These are phyloP conservation scores for Quercus berberidifolia DNA, from an alignment of 306 rosid species.

Conservation along the genomic window DNA sequence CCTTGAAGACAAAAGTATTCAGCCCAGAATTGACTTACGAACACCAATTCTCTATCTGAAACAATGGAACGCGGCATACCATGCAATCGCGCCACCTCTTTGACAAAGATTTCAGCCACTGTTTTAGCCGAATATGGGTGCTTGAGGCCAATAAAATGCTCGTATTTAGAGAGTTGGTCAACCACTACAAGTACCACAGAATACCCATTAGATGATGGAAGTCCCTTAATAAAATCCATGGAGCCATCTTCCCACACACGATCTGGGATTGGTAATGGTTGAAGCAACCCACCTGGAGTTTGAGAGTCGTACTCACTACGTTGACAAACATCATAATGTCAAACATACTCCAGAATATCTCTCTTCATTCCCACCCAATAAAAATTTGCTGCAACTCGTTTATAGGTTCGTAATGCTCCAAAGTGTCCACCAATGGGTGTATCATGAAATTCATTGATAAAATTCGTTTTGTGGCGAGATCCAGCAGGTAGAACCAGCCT, in stretches of 20 bases:
- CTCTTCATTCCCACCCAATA: not conserved
- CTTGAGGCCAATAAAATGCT: not conserved
- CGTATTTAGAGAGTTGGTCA: not conserved
- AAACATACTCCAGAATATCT: not conserved
- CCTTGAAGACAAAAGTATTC: not conserved
- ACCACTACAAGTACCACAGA: not conserved
- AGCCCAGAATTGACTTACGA: not conserved
- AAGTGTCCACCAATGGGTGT: not conserved
- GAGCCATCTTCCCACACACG: not conserved
- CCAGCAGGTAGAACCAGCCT: too few relatives aligned
- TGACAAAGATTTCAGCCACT: not conserved
- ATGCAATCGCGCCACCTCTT: not conserved
- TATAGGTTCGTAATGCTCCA: not conserved
- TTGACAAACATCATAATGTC: not conserved
- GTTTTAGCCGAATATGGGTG: not conserved
- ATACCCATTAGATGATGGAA: not conserved
- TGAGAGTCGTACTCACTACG: not conserved
- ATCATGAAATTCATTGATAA: not conserved
- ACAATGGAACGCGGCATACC: not conserved
- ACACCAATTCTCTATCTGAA: not conserved
- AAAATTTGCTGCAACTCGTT: not conserved
- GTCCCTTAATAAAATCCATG: not conserved
- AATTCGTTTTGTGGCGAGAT: rapidly evolving
- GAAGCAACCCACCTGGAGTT: not conserved
- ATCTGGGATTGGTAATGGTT: not conserved